Base-by-base conservation (phyloP, 2,329 filamentous ascomycete species). In the Phoma sp. region DNA sequence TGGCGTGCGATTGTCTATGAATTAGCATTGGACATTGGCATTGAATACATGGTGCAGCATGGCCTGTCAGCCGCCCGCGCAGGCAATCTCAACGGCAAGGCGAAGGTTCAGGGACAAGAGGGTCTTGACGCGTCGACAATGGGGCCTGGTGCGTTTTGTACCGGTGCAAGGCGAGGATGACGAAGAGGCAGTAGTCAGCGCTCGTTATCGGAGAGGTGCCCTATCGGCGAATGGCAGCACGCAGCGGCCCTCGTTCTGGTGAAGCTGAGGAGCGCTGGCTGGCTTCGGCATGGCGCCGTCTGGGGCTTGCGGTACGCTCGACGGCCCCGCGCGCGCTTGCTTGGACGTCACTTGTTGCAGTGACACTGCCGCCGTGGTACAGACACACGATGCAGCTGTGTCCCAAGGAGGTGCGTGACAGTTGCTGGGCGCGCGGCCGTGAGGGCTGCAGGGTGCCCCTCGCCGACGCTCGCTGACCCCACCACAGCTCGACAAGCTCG, bases 401-500 rank as follows among this genome's bases (percentile, higher is more conserved):
- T 61, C 72, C 72, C 26, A 74, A 73, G 55, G 72, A 74, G 67
- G 72, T 73, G 59, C 46, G 68, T 61, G 47, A 45, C 25, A 29
- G 7, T 9, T 15, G 18, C 18, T 33, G 34, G 11, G 34, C 42
- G 29, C 10, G 34, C 28, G n/a, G 10, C 28, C 29, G 21, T n/a
- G 37, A 21, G n/a, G 26, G 17, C 29, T 38, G 33, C 32, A 45
- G 15, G 47, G 40, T 26, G 26, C 47, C 53, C 53, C 54, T 47
- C 55, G 61, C 69, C 73, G 64, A 74, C 60, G n/a, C n/a, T n/a
- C n/a, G n/a, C n/a, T n/a, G n/a, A n/a, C 21, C 33, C 40, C 40
- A 28, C 47, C 15, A 60, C 67, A 98, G 93, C 84, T 98, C 71
- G 93, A 98, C 83, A 98, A 98, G 86, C 91, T 98, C 77, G 84